phyloP scores from a whole-genome alignment of 129 eudicot species.

The Chrysanthemum seticuspe region DNA sequence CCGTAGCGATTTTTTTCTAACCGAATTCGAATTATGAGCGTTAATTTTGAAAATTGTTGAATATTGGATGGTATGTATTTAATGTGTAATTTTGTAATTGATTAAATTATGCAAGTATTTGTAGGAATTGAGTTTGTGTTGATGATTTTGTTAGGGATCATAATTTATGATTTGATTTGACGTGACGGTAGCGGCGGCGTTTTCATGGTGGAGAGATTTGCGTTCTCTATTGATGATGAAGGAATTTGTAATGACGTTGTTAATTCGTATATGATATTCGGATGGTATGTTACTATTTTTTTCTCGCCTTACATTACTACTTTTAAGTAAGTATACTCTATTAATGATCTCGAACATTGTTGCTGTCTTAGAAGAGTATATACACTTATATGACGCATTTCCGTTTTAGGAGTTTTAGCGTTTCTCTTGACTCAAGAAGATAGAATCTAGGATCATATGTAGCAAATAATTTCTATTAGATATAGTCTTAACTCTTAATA shows the following conservation, averaged over 20 bases:
- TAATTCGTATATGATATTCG: slow-evolving; percentile 17
- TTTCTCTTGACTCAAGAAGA: slow-evolving; percentile 3
- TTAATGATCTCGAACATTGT: not conserved
- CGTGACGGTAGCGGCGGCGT: slow-evolving; percentile 8
- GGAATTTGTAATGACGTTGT: slow-evolving; percentile 22
- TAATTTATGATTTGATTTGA: slow-evolving; percentile 16
- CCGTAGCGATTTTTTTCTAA: too few species aligned
- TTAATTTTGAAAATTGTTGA: too few species aligned
- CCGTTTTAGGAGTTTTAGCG: not conserved
- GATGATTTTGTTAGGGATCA: not conserved
- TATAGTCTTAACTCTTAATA: not conserved
- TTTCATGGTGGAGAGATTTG: slow-evolving; percentile 24
- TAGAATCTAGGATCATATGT: not conserved
- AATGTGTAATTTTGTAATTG: too few species aligned
- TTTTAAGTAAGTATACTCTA: not conserved
- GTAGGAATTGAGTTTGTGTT: slow-evolving; percentile 13
- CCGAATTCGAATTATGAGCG: too few species aligned
- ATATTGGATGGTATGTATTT: too few species aligned
- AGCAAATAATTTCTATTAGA: not conserved
- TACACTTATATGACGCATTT: slow-evolving; percentile 9
- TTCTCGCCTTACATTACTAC: not conserved
- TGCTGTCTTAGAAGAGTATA: not conserved
- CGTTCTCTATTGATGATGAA: slow-evolving; percentile 16
- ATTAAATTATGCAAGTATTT: too few species aligned
- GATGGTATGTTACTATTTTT: slow-evolving; percentile 34